Evolutionary conservation across 768 basidiomycete genomes (phyloP).

Genomic region (Suillus sp.): DNA sequence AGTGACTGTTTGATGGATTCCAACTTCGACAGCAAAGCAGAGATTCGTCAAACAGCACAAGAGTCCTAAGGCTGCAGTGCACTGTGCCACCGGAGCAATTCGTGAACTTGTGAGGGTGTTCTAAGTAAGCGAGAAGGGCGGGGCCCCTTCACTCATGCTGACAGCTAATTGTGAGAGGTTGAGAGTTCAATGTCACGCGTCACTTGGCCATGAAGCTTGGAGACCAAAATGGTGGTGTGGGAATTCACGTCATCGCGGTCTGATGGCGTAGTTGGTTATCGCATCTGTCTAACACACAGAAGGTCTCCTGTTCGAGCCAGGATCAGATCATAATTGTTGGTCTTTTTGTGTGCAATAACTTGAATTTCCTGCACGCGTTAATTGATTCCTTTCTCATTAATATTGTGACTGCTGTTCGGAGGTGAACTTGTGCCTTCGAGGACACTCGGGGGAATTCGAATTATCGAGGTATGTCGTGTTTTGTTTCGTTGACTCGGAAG

Average conservation of each 20-base stretch:
- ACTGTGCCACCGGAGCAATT: neutral
- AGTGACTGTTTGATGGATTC: neutral
- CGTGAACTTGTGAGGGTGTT: neutral
- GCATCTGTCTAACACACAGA: conserved; percentile 82
- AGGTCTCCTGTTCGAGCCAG: conserved; percentile 4
- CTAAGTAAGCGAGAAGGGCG: neutral
- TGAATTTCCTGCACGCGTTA: conserved; percentile 19
- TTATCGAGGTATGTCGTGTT: neutral
- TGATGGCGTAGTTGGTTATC: conserved; percentile 57
- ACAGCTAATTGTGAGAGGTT: no score
- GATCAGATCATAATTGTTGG: neutral
- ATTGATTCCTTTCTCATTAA: conserved; percentile 51
- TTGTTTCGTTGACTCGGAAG: neutral
- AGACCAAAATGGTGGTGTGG: neutral
- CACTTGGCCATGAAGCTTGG: no score
- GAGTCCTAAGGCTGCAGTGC: neutral
- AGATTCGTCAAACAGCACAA: neutral
- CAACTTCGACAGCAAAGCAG: neutral
- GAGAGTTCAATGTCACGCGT: no score
- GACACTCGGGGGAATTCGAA: conserved; percentile 9
- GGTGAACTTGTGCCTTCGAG: conserved; percentile 49
- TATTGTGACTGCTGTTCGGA: conserved; percentile 48
- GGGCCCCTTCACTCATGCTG: neutral
- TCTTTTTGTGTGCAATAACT: conserved; percentile 29
- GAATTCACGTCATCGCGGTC: conserved; percentile 10